Conservation (phyloP, 495 filamentous ascomycete genomes). For the Trichoderma erinaceum region DNA sequence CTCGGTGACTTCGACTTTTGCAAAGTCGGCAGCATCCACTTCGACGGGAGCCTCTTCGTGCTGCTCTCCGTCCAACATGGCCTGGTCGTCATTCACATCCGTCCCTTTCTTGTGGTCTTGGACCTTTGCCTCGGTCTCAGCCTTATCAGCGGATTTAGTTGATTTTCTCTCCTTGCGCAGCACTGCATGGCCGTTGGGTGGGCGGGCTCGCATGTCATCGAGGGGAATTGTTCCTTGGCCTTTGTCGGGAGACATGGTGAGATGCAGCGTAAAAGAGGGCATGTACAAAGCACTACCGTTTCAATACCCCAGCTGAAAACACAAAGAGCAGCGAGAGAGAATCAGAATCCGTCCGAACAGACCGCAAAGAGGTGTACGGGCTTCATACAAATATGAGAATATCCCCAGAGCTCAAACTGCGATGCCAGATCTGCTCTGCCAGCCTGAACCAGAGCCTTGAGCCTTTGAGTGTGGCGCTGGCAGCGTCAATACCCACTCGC, state of each 20-base stretch:
- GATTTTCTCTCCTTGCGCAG: constrained; percentile 4
- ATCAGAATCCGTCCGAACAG: neutral
- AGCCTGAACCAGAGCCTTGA: neutral
- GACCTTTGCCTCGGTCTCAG: neutral
- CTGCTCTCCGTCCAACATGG: neutral
- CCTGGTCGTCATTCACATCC: neutral
- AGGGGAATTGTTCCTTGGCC: constrained; percentile 6
- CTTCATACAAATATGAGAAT: neutral
- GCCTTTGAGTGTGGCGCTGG: constrained; percentile 4
- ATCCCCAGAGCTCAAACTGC: neutral
- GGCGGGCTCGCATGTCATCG: neutral
- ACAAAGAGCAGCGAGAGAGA: neutral
- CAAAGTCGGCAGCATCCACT: neutral
- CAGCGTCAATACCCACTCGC: neutral
- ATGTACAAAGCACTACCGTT: neutral
- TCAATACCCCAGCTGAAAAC: no score
- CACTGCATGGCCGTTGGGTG: neutral
- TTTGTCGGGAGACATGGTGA: constrained; percentile 9
- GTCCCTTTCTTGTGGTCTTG: neutral
- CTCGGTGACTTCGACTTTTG: neutral
- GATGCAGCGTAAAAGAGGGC: neutral
- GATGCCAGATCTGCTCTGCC: neutral
- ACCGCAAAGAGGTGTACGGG: neutral
- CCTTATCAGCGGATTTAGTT: neutral
- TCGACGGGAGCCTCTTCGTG: neutral